Base-by-base conservation (phyloP, 129 eudicot genomes). In the Pittosporum tobira region DNA sequence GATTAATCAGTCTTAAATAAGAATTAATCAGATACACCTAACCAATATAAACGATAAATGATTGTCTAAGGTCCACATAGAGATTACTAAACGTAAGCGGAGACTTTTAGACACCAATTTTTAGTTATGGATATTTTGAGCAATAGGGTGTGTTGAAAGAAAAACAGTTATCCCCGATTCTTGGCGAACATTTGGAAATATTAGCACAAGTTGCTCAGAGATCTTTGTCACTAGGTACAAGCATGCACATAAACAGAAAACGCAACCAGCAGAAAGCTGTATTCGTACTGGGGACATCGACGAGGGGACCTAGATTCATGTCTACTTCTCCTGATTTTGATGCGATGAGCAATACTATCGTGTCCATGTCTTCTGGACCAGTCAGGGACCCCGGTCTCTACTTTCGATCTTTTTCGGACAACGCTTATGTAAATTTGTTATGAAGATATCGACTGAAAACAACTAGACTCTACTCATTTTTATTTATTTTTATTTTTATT, bases 371-470 rank as follows among this genome's bases (percentile, higher is more conserved):
- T 0, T 22, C 21, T 44, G 44, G 60, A 51, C 49, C 60, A 51
- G 60, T 60, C 25, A 15, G 69, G 69, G 69, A 64, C 69, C 69
- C 48, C 69, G 36, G 69, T 64, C 68, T 64, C 36, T 51, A 14
- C 50, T 51, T 64, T 47, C 37, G 36, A 31, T 23, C 69, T 49
- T 50, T 64, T 64, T 49, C 37, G n/a, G 25, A 7, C 31, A 20
- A 10, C 16, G 21, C 11, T 40, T 58, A 14, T 36, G 48, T 37
- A 23, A 10, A 58, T 58, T 24, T 38, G 19, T 12, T 38, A 38
- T 37, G 15, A 22, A 27, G 13, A 37, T 49, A 22, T 16, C 19
- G 15, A 37, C 14, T 20, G 52, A 40, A 51, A 64, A 20, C 28
- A 64, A 51, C 69, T 25, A 52, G 20, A 19, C 59, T 16, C 15